phyloP scores from a whole-genome alignment of 441 rosid genomes.

The Raphanus hybrid region DNA sequence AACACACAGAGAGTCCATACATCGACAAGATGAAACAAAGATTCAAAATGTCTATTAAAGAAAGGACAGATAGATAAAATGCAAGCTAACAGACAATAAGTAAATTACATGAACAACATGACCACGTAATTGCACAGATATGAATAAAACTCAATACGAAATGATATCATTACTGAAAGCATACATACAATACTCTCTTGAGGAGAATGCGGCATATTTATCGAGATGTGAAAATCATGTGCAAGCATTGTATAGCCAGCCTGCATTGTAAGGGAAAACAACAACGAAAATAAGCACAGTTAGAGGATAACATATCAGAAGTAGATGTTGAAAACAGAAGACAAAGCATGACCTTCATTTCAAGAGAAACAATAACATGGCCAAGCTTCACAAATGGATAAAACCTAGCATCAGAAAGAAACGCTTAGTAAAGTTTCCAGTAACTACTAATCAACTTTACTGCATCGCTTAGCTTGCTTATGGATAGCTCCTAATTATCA shows the following conservation, averaged over 20 bases:
- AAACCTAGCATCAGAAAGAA: conserved; percentile 55
- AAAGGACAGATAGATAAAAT: not conserved
- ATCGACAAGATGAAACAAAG: conserved; percentile 8
- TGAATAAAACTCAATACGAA: too few species aligned
- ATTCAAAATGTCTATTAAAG: conserved; percentile 1
- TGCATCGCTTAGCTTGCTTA: not conserved
- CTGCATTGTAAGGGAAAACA: conserved; percentile 46
- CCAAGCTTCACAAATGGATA: conserved; percentile 80
- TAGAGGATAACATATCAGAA: conserved; percentile 19
- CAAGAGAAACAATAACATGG: conserved; percentile 66
- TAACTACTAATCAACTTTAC: not conserved
- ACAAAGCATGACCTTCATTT: conserved; percentile 65
- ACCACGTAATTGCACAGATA: too few species aligned
- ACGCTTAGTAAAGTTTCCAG: conserved; percentile 1
- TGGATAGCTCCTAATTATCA: too few species aligned
- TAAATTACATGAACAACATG: too few species aligned
- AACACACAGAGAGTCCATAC: not conserved
- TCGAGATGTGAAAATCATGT: conserved; percentile 75
- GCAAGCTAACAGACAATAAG: too few species aligned
- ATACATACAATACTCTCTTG: conserved; percentile 76
- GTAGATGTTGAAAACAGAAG: conserved; percentile 8
- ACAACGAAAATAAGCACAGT: not conserved
- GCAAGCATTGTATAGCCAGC: conserved; percentile 74
- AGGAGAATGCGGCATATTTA: conserved; percentile 50
- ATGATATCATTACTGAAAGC: not conserved